Evolutionary conservation across 208 protist genomes (phyloP), one percentile per base, ranked within the genome.

Genomic region (Perkinsela sp.): DNA sequence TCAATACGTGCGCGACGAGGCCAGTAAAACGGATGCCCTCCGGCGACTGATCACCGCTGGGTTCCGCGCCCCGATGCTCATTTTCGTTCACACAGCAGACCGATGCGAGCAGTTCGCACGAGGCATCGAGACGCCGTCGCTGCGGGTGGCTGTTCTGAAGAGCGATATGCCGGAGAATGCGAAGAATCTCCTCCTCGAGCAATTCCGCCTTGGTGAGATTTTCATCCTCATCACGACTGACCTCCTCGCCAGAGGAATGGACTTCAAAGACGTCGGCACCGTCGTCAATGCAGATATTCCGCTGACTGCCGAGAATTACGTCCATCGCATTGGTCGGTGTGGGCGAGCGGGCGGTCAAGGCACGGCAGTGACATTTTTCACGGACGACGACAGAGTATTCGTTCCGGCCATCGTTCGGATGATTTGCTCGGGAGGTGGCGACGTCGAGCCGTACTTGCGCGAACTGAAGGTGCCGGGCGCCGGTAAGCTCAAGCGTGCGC

Each of bases 221-320:
- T 97, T 93, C 90, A 74, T 97, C 1, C 80, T 98, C 48, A 90
- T 98, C 68, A 89, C 88, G 57, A 98, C 95, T 16, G 93, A 97
- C 48, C 76, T 98, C 65, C 84, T 98, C 69, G 89, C 90, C 1
- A 84, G 95, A 32, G 95, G 95, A 77, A 94, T 98, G 68, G 94
- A 98, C 76, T 97, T 98, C 73, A 94, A 94, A 69, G 93, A 92
- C 69, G 88, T 98, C 30, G 83, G 83, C 65, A 87, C 85, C 1
- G 95, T 98, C 29, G 94, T 98, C 78, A 98, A 98, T 80, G 97
- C 95, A 75, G 95, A 98, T 76, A 93, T 98, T 67, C 95, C 95
- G 0, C 78, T 87, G 13, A 92, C 86, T 0, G 75, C 93, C 1
- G 82, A 91, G 31, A 83, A 76, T 28, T 98, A 98, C 74, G 93